These are phyloP conservation scores for Erodium trifolium DNA, from an alignment of 441 rosid genomes.

Conservation along the genomic window DNA sequence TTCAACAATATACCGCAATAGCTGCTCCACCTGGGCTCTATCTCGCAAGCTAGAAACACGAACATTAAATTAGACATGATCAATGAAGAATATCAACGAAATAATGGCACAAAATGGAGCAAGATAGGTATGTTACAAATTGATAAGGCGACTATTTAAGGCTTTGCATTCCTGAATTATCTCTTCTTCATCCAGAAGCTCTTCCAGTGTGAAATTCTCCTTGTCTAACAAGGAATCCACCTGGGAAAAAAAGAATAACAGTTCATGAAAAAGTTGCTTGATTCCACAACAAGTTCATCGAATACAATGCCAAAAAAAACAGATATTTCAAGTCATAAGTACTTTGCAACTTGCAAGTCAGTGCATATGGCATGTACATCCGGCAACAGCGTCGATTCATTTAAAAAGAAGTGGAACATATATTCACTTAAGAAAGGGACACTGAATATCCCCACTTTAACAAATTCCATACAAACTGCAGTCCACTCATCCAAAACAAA, in stretches of 20 bases:
- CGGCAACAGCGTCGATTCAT: neutral
- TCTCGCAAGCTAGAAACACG: conserved; percentile 44
- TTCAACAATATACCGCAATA: conserved; percentile 59
- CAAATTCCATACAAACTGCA: neutral
- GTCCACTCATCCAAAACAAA: neutral
- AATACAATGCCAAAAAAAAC: neutral
- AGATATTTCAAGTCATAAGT: neutral
- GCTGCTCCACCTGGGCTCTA: conserved; percentile 15
- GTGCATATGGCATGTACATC: neutral
- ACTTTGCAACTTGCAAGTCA: neutral
- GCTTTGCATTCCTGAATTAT: conserved; percentile 30
- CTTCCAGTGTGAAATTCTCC: conserved; percentile 26
- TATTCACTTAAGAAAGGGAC: neutral
- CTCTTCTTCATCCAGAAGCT: conserved; percentile 31
- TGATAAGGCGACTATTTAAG: conserved; percentile 25
- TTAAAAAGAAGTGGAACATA: neutral
- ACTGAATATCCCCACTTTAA: neutral
- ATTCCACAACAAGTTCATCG: neutral
- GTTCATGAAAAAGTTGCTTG: neutral
- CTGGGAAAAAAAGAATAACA: conserved; percentile 7
- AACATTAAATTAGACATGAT: neutral
- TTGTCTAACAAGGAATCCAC: conserved; percentile 24
- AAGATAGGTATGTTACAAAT: conserved; percentile 18
- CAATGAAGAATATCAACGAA: neutral
- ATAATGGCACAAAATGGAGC: neutral